These are phyloP conservation scores for Candida rishiriensis DNA, from an alignment of 805 yeast genomes.

Conservation along the genomic window DNA sequence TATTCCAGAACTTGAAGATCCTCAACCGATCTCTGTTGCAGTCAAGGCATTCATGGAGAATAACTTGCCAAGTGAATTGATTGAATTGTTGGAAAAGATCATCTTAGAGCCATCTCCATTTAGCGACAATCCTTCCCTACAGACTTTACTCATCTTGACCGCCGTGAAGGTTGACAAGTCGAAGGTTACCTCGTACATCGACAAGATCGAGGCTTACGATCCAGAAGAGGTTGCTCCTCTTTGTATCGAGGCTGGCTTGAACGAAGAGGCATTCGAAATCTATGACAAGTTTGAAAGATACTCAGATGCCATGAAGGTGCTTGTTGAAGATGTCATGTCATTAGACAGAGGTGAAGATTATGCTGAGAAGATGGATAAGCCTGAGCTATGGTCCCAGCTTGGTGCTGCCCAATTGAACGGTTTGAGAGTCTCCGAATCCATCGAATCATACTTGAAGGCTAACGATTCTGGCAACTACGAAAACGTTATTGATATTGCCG, in stretches of 20 bases:
- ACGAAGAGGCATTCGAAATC: constrained; percentile 92
- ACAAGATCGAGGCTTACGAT: constrained; percentile 85
- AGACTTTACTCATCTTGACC: constrained; percentile 87
- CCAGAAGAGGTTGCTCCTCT: constrained; percentile 91
- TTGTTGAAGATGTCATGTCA: constrained; percentile 90
- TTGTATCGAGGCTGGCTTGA: constrained; percentile 81
- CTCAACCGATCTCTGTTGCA: constrained; percentile 89
- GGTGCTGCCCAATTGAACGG: constrained; percentile 97
- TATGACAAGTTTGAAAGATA: constrained; percentile 79
- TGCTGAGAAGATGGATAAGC: constrained; percentile 81
- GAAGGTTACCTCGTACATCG: constrained; percentile 78
- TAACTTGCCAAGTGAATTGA: constrained; percentile 86
- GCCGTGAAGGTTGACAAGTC: constrained; percentile 94
- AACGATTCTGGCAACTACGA: constrained; percentile 86
- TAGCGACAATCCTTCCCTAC: constrained; percentile 90
- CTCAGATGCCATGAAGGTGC: constrained; percentile 78
- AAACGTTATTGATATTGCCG: constrained; percentile 90
- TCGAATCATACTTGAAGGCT: constrained; percentile 87
- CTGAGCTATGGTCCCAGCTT: constrained; percentile 90
- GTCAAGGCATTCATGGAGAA: constrained; percentile 96
- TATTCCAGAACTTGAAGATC: constrained; percentile 87
- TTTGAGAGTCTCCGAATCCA: constrained; percentile 84
- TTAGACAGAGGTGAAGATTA: constrained; percentile 91
- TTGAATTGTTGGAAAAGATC: constrained; percentile 92
- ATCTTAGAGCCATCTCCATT: constrained; percentile 97